phyloP scores from a whole-genome alignment of 1,284 basidiomycete genomes.

The Irpex sp. region DNA sequence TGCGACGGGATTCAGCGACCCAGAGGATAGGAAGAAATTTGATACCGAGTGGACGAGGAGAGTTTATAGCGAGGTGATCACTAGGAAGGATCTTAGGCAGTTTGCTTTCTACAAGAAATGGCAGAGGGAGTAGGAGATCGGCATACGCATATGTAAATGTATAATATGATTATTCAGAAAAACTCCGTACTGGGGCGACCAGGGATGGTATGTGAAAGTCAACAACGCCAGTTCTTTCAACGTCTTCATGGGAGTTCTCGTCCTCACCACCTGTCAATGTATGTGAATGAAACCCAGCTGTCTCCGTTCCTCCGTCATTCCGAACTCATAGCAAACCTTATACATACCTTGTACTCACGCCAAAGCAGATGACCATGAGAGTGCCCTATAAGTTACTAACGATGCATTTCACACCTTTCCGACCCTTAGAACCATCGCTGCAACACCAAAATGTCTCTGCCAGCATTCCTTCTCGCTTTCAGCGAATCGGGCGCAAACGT shows the following conservation, averaged over 20 bases:
- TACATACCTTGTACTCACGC: background rate
- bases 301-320: background rate
- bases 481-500: conserved; percentile 26
- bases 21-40: conserved; percentile 27
- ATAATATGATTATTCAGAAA: too few species aligned
- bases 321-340: background rate
- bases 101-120: conserved; percentile 18
- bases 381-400: too few species aligned
- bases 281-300: too few species aligned
- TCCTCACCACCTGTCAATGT: too few species aligned
- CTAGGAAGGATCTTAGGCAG: conserved; percentile 2
- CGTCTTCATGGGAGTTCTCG: too few species aligned
- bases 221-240: too few species aligned
- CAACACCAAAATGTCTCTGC: conserved; percentile 11
- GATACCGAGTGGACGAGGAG: conserved; percentile 30
- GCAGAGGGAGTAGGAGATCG: conserved; percentile 8
- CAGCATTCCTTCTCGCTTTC: conserved; percentile 27
- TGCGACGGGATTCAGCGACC: conserved; percentile 18
- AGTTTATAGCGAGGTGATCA: conserved; percentile 20
- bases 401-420: background rate
- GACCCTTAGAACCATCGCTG: background rate
- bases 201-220: too few species aligned
- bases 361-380: background rate
- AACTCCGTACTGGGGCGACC: too few species aligned
- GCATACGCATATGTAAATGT: too few species aligned